Conservation (phyloP, 306 rosid species). For the Medicago ruthenica region DNA sequence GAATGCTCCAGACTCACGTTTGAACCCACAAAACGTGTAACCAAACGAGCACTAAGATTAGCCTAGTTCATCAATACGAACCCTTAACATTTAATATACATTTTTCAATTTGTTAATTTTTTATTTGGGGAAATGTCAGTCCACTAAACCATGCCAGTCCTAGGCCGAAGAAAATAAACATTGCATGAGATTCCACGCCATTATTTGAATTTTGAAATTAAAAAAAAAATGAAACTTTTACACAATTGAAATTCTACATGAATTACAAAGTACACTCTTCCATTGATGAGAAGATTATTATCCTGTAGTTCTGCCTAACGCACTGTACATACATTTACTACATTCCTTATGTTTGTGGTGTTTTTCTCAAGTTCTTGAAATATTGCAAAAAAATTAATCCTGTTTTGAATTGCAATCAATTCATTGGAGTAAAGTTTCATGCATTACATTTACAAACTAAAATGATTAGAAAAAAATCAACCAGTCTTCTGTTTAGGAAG, state of each 20-base stretch:
- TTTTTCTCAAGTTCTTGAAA: conserved; percentile 10
- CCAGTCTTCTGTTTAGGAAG: conserved; percentile 52
- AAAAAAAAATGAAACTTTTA: neutral
- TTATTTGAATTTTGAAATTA: neutral
- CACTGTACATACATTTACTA: conserved; percentile 4
- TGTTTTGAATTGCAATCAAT: conserved; percentile 31
- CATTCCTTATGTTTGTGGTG: conserved; percentile 34
- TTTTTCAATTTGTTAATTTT: neutral
- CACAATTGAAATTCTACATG: neutral
- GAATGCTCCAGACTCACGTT: no score
- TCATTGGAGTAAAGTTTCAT: conserved; percentile 18
- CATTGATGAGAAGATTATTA: conserved; percentile 29
- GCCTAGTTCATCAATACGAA: neutral
- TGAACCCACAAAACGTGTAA: no score
- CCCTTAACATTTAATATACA: neutral
- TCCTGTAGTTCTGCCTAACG: neutral
- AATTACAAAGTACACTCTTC: conserved; percentile 1
- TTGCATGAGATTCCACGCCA: neutral
- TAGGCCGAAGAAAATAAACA: neutral
- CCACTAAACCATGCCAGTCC: neutral
- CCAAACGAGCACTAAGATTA: no score
- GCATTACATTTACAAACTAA: conserved; percentile 47
- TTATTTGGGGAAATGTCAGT: neutral
- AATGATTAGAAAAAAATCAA: conserved; percentile 16
- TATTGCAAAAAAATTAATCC: conserved; percentile 15